A percentile compares a stretch with the other conserved stretches of the same genome.
Evolutionary conservation across 2,329 filamentous ascomycete species (phyloP).

Genomic region (Penicillium rolfsii): DNA sequence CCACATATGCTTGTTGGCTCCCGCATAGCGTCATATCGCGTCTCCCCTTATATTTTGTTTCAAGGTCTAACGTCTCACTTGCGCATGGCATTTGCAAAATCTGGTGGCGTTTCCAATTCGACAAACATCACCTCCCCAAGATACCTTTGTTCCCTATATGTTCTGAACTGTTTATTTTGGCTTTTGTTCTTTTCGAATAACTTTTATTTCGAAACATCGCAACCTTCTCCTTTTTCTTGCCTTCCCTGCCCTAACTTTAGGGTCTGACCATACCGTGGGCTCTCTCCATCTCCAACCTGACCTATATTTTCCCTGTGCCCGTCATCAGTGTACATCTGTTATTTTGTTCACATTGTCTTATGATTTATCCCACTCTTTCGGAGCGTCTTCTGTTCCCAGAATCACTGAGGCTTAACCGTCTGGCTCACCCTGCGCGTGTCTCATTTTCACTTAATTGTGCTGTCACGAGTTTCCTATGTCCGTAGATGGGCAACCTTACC

Average conservation of each 20-base stretch:
- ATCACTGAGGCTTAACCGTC: not conserved
- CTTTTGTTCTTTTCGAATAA: conserved; percentile 17
- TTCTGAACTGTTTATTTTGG: conserved; percentile 20
- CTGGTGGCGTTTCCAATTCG: conserved; percentile 42
- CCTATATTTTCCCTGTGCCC: conserved; percentile 15
- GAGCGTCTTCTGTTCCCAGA: not conserved
- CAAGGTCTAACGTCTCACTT: conserved; percentile 34
- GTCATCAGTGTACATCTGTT: conserved; percentile 33
- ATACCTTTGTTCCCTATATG: conserved; percentile 42
- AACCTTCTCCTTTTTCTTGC: conserved; percentile 11
- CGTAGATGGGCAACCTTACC: conserved; percentile 33
- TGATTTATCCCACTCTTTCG: conserved; percentile 8
- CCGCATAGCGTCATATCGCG: conserved; percentile 44
- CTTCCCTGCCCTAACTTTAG: conserved; percentile 6
- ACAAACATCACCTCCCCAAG: conserved; percentile 29
- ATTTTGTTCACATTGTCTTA: conserved; percentile 13
- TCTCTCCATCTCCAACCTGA: not conserved
- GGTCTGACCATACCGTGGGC: not conserved
- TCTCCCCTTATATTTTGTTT: conserved; percentile 31
- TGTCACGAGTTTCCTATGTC: conserved; percentile 42
- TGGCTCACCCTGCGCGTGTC: conserved; percentile 9
- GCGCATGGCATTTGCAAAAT: conserved; percentile 44
- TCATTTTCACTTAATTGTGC: conserved; percentile 26
- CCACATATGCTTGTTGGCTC: conserved; percentile 39
- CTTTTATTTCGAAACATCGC: conserved; percentile 10